Evolutionary conservation across 1,139 yeast genomes (phyloP).

Genomic region (Taiozyma sp.): DNA sequence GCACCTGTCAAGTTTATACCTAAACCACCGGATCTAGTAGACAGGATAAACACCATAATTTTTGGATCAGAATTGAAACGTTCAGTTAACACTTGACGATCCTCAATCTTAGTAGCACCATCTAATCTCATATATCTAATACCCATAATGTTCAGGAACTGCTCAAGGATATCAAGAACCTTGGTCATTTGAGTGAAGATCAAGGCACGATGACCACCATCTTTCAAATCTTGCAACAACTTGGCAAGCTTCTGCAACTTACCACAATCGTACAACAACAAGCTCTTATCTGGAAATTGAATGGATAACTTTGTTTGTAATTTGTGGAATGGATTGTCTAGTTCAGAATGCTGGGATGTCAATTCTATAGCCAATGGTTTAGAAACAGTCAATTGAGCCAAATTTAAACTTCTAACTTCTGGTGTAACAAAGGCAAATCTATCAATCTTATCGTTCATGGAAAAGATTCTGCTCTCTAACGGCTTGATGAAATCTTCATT

Average conservation of each 20-base stretch:
- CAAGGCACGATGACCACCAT: constrained; percentile 88
- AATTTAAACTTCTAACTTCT: constrained; percentile 71
- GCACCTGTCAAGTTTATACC: constrained; percentile 99
- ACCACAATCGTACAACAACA: constrained; percentile 95
- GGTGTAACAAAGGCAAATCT: constrained; percentile 89
- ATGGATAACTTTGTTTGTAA: constrained; percentile 85
- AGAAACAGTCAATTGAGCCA: constrained; percentile 46
- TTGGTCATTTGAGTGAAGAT: constrained; percentile 98
- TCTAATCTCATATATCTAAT: constrained; percentile 92
- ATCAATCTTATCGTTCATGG: constrained; percentile 53
- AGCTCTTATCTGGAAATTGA: constrained; percentile 93
- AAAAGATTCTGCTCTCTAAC: constrained; percentile 26
- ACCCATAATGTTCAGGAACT: constrained; percentile 91
- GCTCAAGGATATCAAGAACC: constrained; percentile 89
- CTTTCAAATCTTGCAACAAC: constrained; percentile 70
- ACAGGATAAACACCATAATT: constrained; percentile 86
- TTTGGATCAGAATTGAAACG: constrained; percentile 82
- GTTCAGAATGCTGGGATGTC: constrained; percentile 12
- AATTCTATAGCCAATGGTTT: constrained; percentile 18
- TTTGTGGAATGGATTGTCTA: constrained; percentile 70
- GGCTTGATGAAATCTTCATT: constrained; percentile 29
- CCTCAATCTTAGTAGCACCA: constrained; percentile 97
- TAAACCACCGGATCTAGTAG: constrained; percentile 96
- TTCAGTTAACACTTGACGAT: constrained; percentile 91
- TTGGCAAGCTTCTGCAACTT: constrained; percentile 82